Evolutionary conservation across 2,329 filamentous ascomycete genomes (phyloP), one percentile per base, ranked within the genome.

Genomic region (Karstenula rhodostoma): DNA sequence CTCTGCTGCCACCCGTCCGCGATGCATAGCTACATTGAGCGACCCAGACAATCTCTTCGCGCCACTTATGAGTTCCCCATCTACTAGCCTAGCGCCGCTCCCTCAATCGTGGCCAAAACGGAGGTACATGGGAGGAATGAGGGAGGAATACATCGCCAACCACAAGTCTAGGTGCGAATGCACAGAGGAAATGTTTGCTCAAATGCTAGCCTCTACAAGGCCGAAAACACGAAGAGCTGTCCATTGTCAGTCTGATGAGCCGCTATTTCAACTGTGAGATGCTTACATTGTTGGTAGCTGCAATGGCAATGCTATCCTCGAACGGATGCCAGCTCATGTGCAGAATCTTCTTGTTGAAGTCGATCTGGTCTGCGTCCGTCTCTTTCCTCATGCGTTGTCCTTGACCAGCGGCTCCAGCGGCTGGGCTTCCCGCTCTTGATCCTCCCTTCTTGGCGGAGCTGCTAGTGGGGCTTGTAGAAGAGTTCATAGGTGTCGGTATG

Each of bases 321-420:
- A 96, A 97, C 51, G 95, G 95, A 88, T 99, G 95, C 95, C 95
- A 99, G 82, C 94, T 98, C 95, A 99, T 99, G 80, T 99, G 95
- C 77, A 99, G 79, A 73, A 99, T 99, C 87, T 99, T 99, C 87
- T 98, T 99, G 86, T 98, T 98, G 82, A 98, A 99, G 81, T 99
- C 95, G 80, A 98, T 98, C 83, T 98, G 94, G 79, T 99, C 94
- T 60, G 95, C 95, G 80, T 99, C 95, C 56, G 95, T 99, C 84
- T 99, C 95, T 83, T 97, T 98, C 75, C 94, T 90, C 95, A 99
- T 98, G 71, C 95, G 88, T 77, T 95, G 93, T 59, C 93, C 93
- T 74, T 94, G 91, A 47, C 90, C 90, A 57, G 86, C 84, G 32
- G 78, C 79, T 54, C 88, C 89, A 53, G 88, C 89, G 35, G 91